Evolutionary conservation across 108 stramenopile species (phyloP).

Genomic region (Chaetoceros muelleri): DNA sequence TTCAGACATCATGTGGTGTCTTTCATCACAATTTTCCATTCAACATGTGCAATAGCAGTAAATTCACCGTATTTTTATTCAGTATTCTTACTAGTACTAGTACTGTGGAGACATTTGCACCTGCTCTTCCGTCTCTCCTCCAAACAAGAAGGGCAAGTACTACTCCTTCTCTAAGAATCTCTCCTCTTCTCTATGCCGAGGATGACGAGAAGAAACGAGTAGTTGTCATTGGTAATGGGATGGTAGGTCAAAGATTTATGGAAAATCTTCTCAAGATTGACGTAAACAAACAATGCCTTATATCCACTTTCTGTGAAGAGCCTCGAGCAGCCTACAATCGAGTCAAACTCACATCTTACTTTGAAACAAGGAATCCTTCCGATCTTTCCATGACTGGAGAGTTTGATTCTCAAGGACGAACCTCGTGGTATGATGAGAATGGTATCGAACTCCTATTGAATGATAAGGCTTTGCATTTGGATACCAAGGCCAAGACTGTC

Average conservation of each 20-base stretch:
- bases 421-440: slow-evolving; percentile 83
- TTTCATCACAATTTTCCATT: too few relatives aligned
- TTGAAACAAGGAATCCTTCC: slow-evolving; percentile 79
- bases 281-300: slow-evolving; percentile 38
- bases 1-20: too few relatives aligned
- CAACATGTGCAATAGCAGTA: too few relatives aligned
- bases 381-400: slow-evolving; percentile 76
- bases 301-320: slow-evolving; percentile 90
- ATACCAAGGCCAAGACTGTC: slow-evolving; percentile 72
- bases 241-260: slow-evolving; percentile 93
- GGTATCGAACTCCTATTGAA: slow-evolving; percentile 68
- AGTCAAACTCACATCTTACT: slow-evolving; percentile 87
- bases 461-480: slow-evolving; percentile 75
- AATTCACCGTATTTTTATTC: too few relatives aligned
- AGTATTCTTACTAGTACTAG: too few relatives aligned
- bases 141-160: too few relatives aligned
- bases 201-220: slow-evolving; percentile 57
- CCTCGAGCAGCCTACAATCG: slow-evolving; percentile 89
- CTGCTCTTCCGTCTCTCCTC: too few relatives aligned
- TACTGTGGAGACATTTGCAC: too few relatives aligned
- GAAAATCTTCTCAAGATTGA: slow-evolving; percentile 74
- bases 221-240: slow-evolving; percentile 87
- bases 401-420: slow-evolving; percentile 56
- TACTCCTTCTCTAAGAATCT: too few relatives aligned
- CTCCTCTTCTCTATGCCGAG: neutral